Evolutionary conservation across 2,329 filamentous ascomycete species (phyloP), one percentile per base, ranked within the genome.

Genomic region (Cladosporium sp.): DNA sequence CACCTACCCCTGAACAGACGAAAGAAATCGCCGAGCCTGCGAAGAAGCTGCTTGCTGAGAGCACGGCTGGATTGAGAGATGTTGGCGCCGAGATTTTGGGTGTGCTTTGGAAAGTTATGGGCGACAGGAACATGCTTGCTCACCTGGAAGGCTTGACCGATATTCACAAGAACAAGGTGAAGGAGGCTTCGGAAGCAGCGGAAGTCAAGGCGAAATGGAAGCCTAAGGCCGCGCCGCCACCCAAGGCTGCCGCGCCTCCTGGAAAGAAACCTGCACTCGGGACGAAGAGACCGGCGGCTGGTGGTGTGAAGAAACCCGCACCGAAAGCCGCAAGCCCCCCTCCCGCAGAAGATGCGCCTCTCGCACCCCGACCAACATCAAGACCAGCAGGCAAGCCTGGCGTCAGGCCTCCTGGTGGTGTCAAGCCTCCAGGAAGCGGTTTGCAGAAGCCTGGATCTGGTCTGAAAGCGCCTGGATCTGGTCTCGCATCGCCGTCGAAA

Each of bases 91-190:
- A 98, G 69, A 84, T 93, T 33, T 76, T 98, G 3, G 93, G 95
- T 58, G 95, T 91, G 0, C 71, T 98, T 46, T 97, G 96, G 93
- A 98, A 97, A 74, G 97, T 98, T 52, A 88, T 97, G 74, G 92
- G 93, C 40, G 95, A 98, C 70, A 83, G 93, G 53, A 88, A 88
- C 49, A 98, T 98, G 93, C 89, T 87, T 41, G 86, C 89, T 8
- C 87, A 95, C 67, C 74, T 98, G 13, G 92, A 96, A 58, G 89
- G 89, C 3, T 77, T 98, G 2, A 93, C 98, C 66, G 93, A 98
- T 19, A 97, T 97, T 60, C 83, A 91, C 56, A 97, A 95, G 74
- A 87, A 79, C 57, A 98, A 96, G 70, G 87, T 97, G 68, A 96
- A 95, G 73, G 93, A 98, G 68, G 97, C 83, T 68, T 87, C 84